Conservation (phyloP, 2,329 filamentous ascomycete genomes). For the Phialophora tarda region DNA sequence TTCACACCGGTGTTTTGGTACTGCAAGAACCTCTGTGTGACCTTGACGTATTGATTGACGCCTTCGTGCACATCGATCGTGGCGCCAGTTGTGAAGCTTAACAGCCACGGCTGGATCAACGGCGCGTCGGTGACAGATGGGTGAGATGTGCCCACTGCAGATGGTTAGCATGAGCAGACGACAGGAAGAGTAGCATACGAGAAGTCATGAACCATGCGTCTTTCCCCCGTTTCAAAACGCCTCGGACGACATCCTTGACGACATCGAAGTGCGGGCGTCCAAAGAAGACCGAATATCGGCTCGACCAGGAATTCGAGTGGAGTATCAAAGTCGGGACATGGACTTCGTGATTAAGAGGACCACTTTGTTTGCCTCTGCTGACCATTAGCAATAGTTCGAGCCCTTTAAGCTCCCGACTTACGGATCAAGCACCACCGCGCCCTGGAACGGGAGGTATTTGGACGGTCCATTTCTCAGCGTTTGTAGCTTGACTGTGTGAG, state of each 20-base stretch:
- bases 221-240: constrained; percentile 53
- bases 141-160: constrained; percentile 59
- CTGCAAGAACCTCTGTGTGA: constrained; percentile 63
- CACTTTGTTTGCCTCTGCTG: constrained; percentile 62
- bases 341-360: constrained; percentile 65
- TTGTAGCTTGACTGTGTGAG: constrained; percentile 29
- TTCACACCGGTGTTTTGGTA: constrained; percentile 54
- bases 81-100: constrained; percentile 67
- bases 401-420: constrained; percentile 10
- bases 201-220: constrained; percentile 61
- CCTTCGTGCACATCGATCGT: constrained; percentile 63
- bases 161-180: background rate
- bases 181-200: constrained; percentile 15
- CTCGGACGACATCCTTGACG: constrained; percentile 61
- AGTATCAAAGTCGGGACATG: constrained; percentile 65
- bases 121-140: constrained; percentile 71
- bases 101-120: constrained; percentile 65
- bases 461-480: constrained; percentile 51
- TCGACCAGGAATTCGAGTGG: constrained; percentile 70
- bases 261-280: constrained; percentile 69
- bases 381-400: background rate
- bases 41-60: constrained; percentile 64
- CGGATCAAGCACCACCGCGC: constrained; percentile 68
- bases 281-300: constrained; percentile 62
- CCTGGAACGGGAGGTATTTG: constrained; percentile 56